Evolutionary conservation across 2,329 filamentous ascomycete species (phyloP).

Genomic region (Ophiostoma angusticollis): DNA sequence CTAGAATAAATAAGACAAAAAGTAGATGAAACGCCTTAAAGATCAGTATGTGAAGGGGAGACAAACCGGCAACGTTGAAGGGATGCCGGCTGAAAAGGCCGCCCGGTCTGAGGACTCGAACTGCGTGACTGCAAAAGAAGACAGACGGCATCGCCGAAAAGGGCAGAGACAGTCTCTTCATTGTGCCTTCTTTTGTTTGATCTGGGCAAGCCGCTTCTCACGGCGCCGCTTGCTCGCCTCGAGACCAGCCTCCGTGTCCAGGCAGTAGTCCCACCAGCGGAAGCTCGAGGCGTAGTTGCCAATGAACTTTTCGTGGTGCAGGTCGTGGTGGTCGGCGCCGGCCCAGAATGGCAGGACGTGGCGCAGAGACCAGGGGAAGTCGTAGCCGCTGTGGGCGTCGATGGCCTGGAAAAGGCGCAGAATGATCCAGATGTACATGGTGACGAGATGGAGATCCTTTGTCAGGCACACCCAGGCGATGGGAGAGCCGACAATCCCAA

Average conservation of each 20-base stretch:
- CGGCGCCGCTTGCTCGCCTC: conserved; percentile 76
- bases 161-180: conserved; percentile 26
- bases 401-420: conserved; percentile 93
- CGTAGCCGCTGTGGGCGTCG: conserved; percentile 93
- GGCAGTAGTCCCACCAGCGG: conserved; percentile 93
- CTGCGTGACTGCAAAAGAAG: too few relatives aligned
- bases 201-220: conserved; percentile 57
- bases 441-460: conserved; percentile 81
- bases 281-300: conserved; percentile 98
- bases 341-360: conserved; percentile 94
- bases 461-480: conserved; percentile 76
- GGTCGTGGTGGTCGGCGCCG: conserved; percentile 89
- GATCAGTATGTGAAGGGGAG: too few relatives aligned
- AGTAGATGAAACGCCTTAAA: too few relatives aligned
- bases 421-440: conserved; percentile 96
- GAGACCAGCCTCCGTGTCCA: conserved; percentile 86
- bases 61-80: too few relatives aligned
- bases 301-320: conserved; percentile 97
- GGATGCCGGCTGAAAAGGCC: too few relatives aligned
- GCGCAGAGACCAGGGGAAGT: conserved; percentile 94
- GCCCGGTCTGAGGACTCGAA: too few relatives aligned
- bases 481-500: conserved; percentile 72
- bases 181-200: conserved; percentile 56
- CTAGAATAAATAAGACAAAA: too few relatives aligned
- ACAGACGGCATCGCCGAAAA: too few relatives aligned